Evolutionary conservation across 768 basidiomycete genomes (phyloP), one percentile per base, ranked within the genome.

Genomic region (Suillus subaureus): DNA sequence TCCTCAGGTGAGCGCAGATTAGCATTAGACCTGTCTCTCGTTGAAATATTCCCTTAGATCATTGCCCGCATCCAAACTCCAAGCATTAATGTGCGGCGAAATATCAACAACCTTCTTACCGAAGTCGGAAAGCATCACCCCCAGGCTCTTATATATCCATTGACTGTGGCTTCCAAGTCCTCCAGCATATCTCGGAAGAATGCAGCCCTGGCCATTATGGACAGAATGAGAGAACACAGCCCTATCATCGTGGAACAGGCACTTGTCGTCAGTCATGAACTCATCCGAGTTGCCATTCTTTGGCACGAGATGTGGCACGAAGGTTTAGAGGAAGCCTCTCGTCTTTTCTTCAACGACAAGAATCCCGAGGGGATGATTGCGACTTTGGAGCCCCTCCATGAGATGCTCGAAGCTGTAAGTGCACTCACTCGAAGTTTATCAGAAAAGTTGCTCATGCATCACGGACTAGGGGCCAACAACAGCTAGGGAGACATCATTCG

Each of bases 251-350:
- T 99, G 43, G 89, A 90, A 64, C 96, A 98, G 81, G 93, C 89
- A 71, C 80, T 90, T 55, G 74, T 97, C 31, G 94, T 99, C 76
- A 94, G 94, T 73, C 89, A 92, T 37, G 97, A 99, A 75, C 85
- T 99, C 43, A 98, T 99, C 66, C 90, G 97, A 23, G 94, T 99
- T 8, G 97, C 97, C 8, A 99, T 99, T 66, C 81, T 99, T 13
- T 99, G 97, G 97, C 96, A 99, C 70, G 97, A 99, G 76, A 82
- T 96, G 68, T 99, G 97, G 97, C 96, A 98, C 71, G 97, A 99
- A 79, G 96, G 94, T 21, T 82, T 99, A 26, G 97, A 99, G 79
- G 97, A 99, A 77, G 97, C 97, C 7, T 97, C 96, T 8, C 87
- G 97, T 49, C 79, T 95, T 55, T 99, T 96, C 80, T 99, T 96